A percentile compares a stretch with the other conserved stretches of the same genome.
Evolutionary conservation across 805 yeast species (phyloP).

Genomic region (Candida rishiriensis): DNA sequence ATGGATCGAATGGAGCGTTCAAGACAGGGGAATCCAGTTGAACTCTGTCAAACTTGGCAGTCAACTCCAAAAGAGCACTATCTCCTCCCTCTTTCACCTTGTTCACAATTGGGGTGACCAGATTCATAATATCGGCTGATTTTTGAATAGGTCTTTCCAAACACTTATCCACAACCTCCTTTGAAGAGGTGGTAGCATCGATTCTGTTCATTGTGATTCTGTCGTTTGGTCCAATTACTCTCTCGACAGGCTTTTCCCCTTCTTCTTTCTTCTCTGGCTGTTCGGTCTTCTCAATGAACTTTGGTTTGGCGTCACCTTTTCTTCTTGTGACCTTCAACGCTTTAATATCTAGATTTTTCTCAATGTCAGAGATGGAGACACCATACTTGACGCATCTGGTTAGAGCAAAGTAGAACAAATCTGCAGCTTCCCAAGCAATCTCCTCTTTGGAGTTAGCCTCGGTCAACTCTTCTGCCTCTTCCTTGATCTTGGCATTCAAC

Average conservation of each 20-base stretch:
- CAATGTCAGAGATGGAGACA: constrained; percentile 76
- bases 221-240: constrained; percentile 28
- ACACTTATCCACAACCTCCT: constrained; percentile 51
- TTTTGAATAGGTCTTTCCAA: constrained; percentile 93
- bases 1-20: constrained; percentile 81
- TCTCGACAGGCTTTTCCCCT: constrained; percentile 17
- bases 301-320: constrained; percentile 92
- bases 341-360: constrained; percentile 78
- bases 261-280: constrained; percentile 6
- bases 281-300: constrained; percentile 44
- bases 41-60: constrained; percentile 90
- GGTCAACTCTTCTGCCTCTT: constrained; percentile 93
- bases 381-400: constrained; percentile 61
- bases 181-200: constrained; percentile 36
- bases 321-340: constrained; percentile 85
- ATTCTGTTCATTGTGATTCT: constrained; percentile 50
- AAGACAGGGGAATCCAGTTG: constrained; percentile 66
- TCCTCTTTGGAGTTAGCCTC: constrained; percentile 69
- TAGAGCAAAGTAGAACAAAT: constrained; percentile 58
- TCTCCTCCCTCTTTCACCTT: constrained; percentile 78
- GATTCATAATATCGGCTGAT: constrained; percentile 85
- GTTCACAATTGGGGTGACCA: constrained; percentile 86
- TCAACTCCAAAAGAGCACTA: constrained; percentile 78
- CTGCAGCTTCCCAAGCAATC: constrained; percentile 97
- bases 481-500: constrained; percentile 82